A percentile compares a stretch with the other conserved stretches of the same genome.
These are phyloP conservation scores for Mycena amicta DNA, from an alignment of 768 basidiomycete genomes.

Conservation along the genomic window DNA sequence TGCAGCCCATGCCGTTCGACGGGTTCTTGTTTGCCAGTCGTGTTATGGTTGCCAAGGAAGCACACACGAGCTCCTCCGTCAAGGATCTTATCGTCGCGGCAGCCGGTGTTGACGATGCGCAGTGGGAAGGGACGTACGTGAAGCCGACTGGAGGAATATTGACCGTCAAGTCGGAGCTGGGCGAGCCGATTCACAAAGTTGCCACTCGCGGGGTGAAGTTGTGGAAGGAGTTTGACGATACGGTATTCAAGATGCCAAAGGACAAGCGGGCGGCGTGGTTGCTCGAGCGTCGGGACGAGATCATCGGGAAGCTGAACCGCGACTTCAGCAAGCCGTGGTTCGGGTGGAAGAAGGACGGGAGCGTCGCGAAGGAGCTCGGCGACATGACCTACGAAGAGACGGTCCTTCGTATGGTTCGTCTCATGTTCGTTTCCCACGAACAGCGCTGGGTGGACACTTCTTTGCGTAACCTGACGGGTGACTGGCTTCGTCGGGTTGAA, in stretches of 20 bases:
- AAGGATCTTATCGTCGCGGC: conserved; percentile 97
- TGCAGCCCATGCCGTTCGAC: conserved; percentile 97
- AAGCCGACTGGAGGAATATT: conserved; percentile 96
- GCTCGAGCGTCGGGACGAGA: conserved; percentile 80
- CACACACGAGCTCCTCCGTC: conserved; percentile 91
- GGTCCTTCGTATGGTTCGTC: conserved; percentile 83
- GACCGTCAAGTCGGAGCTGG: conserved; percentile 96
- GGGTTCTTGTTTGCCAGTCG: conserved; percentile 95
- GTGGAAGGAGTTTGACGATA: conserved; percentile 99
- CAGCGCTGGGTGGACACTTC: conserved; percentile 91
- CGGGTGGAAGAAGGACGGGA: conserved; percentile 92
- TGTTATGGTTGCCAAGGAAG: conserved; percentile 99
- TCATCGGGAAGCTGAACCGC: conserved; percentile 89
- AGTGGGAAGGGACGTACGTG: conserved; percentile 94
- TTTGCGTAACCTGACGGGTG: conserved; percentile 90
- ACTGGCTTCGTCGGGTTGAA: conserved; percentile 95
- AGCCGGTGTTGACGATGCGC: conserved; percentile 83
- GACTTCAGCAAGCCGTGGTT: conserved; percentile 99
- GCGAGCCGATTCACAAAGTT: conserved; percentile 99
- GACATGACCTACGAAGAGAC: conserved; percentile 99
- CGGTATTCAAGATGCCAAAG: conserved; percentile 92
- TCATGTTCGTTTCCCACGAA: conserved; percentile 95
- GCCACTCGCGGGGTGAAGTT: conserved; percentile 95
- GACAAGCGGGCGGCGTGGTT: conserved; percentile 95
- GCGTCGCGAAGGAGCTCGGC: conserved; percentile 79